phyloP scores from a whole-genome alignment of 768 basidiomycete genomes.

The Hypholoma fasciculare region DNA sequence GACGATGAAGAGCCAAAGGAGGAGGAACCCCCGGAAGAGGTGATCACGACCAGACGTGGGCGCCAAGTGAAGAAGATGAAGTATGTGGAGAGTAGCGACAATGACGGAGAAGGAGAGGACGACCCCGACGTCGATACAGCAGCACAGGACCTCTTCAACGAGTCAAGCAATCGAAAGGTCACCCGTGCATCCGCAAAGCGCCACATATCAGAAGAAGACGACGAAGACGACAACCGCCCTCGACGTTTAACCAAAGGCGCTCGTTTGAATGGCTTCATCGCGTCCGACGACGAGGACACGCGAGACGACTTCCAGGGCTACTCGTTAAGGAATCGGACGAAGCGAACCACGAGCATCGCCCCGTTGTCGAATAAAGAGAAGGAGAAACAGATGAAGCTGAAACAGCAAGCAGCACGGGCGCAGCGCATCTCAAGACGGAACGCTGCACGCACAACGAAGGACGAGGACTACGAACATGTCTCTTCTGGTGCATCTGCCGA shows the following conservation, averaged over 20 bases:
- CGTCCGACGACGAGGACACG: conserved; percentile 48
- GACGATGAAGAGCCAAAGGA: conserved; percentile 26
- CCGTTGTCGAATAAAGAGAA: conserved; percentile 11
- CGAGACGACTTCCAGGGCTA: conserved; percentile 34
- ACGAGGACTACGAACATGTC: conserved; percentile 45
- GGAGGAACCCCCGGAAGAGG: conserved; percentile 23
- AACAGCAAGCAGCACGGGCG: conserved; percentile 23
- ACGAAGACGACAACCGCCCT: conserved; percentile 23
- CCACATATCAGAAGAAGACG: conserved; percentile 25
- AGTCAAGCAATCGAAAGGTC: conserved; percentile 21
- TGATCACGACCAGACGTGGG: conserved; percentile 35
- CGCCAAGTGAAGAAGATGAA: conserved; percentile 35
- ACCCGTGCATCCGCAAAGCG: conserved; percentile 13
- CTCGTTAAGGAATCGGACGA: conserved; percentile 38
- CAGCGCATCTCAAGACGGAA: conserved; percentile 29
- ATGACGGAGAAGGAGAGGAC: conserved; percentile 29
- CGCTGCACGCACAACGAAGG: conserved; percentile 26
- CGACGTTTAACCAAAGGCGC: conserved; percentile 11
- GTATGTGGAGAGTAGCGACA: conserved; percentile 49
- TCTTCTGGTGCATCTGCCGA: conserved; percentile 52
- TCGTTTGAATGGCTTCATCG: conserved; percentile 24
- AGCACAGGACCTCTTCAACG: conserved; percentile 24
- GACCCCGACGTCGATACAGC: conserved; percentile 7
- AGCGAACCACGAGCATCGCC: conserved; percentile 22
- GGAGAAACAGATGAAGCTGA: conserved; percentile 8